Base-by-base conservation (phyloP, 2,329 filamentous ascomycete species). In the Trichoderma breve region DNA sequence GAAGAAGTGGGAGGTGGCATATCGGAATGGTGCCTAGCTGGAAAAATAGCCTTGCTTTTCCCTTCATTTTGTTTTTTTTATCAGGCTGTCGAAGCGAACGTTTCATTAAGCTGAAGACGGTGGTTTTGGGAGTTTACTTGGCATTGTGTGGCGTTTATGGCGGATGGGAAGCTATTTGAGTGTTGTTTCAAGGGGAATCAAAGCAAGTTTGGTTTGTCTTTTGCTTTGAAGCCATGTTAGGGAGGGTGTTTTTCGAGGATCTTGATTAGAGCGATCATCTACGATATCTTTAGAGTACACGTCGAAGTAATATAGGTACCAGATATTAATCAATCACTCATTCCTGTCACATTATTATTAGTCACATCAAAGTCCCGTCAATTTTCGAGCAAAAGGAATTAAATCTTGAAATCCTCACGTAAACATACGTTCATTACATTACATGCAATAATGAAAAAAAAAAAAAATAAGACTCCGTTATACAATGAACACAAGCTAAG, bases 1-100 rank as follows among this genome's bases (percentile, higher is more conserved):
- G 74, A 80, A 86, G 71, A 80, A 83, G 36, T 89, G 86, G 86
- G 84, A 88, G 73, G 86, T 84, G 3, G 77, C 88, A 0, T 89
- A 89, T 71, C 77, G 79, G 8, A 76, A 81, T 47, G 79, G 79
- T 7, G 51, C 64, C 30, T 71, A 34, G 39, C 9, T n/a, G 6
- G 47, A n/a, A 64, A 32, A 32, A 51, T 51, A 11, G 5, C 43
- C n/a, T 47, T 47, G 7, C 43, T 21, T 51, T 21, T 24, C 18
- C 3, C 7, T 15, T n/a, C 4, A 4, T 4, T 51, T 51, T 24
- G 3, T 24, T 51, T 1, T 51, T 21, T 12, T 21, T 24, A 51
- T 21, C n/a, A 51, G 9, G n/a, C n/a, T 30, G 21, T 60, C 14
- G 53, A 60, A 26, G 65, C 28, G 32, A 60, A 39, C 18, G 12